Base-by-base conservation (phyloP, 306 rosid species). In the Quercus aquifolioides region DNA sequence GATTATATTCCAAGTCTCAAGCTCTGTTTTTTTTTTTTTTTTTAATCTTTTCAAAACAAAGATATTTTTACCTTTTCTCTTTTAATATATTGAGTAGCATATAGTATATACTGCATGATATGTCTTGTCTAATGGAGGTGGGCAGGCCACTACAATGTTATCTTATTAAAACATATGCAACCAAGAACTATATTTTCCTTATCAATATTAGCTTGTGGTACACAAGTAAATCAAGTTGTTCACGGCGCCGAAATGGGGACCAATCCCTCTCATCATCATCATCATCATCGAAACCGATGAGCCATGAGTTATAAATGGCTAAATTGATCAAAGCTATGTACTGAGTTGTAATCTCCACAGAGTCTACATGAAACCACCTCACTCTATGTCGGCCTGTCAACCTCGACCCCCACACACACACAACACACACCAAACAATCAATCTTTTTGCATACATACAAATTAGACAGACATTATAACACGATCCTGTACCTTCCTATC, bases 201-300 rank as follows among this genome's bases (percentile, higher is more conserved):
- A 15, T 68, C 72, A 19, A 18, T 18, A 19, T 3, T 35, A 30
- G 19, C 10, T 15, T 30, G 64, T 26, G 62, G 62, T 9, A 12
- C 10, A 20, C 4, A 30, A 4, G 54, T 3, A 73, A 55, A 56
- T 7, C 79, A 84, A 85, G 68, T 81, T n/a, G 76, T 13, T 52
- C 85, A 81, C 85, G 86, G 86, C 84, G 84, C 86, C 86, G 86
- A 74, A 86, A 86, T 74, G 33, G 79, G 84, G 78, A 25, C 82
- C 84, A 67, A 43, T 70, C 54, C 46, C 28, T 46, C 59, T 56
- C 46, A 5, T 1, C 15, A 10, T 46, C 46, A 5, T 1, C 15
- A 10, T 46, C 54, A 3, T 0, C 6, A 3, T 49, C 54, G n/a
- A 6, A n/a, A 3, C 15, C 17, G 17, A 35, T 18, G 30, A 20